Evolutionary conservation across 1,284 basidiomycete genomes (phyloP).

Genomic region (Sanghuangporus sanghuang): DNA sequence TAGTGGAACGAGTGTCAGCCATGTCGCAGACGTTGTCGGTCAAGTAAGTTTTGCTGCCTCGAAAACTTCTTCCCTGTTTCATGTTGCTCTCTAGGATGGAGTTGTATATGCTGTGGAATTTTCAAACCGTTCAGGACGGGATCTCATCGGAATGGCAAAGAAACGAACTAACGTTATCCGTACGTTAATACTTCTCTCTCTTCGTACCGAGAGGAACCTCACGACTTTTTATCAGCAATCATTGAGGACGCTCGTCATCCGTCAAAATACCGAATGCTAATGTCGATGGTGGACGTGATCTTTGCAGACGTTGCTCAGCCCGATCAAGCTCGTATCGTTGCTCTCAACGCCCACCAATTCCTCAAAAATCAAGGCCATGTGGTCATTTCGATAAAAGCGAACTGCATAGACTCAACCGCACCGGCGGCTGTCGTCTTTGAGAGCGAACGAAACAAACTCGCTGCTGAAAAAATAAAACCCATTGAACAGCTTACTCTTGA

Average conservation of each 20-base stretch:
- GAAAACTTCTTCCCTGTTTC: background rate
- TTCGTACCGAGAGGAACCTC: background rate
- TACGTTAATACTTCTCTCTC: constrained; percentile 27
- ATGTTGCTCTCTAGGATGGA: constrained; percentile 61
- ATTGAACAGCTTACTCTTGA: constrained; percentile 91
- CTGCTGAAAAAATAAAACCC: constrained; percentile 83
- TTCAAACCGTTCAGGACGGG: constrained; percentile 93
- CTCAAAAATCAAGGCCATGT: constrained; percentile 91
- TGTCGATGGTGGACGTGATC: constrained; percentile 91
- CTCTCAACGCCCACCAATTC: constrained; percentile 93
- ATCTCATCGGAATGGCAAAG: constrained; percentile 99
- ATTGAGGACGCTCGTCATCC: constrained; percentile 96
- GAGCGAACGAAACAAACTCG: constrained; percentile 82
- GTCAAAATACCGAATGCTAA: constrained; percentile 92
- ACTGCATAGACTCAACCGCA: constrained; percentile 96
- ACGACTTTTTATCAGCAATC: constrained; percentile 57
- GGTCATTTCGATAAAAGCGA: constrained; percentile 99
- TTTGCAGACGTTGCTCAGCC: constrained; percentile 99
- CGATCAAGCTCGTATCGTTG: constrained; percentile 95
- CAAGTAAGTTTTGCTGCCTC: constrained; percentile 52
- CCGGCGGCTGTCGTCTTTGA: constrained; percentile 90
- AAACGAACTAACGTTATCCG: constrained; percentile 99
- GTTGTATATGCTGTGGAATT: constrained; percentile 99
- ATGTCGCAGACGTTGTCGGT: constrained; percentile 98
- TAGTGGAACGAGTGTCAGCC: constrained; percentile 94